A percentile compares a stretch with the other conserved stretches of the same genome.
Conservation (phyloP, 202 grass and related monocot genomes). For the Setaria italica region DNA sequence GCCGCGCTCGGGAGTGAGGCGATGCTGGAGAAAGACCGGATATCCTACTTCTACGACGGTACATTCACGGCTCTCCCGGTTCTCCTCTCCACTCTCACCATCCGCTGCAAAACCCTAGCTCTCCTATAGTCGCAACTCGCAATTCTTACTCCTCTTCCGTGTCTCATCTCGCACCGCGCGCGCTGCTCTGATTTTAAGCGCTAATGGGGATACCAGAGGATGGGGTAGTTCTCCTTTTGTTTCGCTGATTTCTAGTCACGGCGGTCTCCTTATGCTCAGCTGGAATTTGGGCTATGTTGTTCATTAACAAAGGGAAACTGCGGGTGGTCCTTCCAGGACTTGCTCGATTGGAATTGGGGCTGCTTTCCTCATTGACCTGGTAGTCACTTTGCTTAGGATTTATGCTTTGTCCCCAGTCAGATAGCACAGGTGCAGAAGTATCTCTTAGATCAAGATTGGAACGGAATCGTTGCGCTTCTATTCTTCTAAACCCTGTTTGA, state of each 20-base stretch:
- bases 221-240: background rate
- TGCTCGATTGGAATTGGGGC: conserved; percentile 1
- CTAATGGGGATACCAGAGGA: background rate
- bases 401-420: background rate
- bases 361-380: conserved; percentile 6
- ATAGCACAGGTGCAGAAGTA: background rate
- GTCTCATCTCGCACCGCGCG: background rate
- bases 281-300: background rate
- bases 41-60: conserved; percentile 99
- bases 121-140: background rate
- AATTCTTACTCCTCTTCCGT: background rate
- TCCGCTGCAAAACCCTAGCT: conserved; percentile 16
- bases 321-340: background rate
- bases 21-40: conserved; percentile 88
- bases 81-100: background rate
- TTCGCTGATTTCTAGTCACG: conserved; percentile 25
- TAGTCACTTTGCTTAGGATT: conserved; percentile 15
- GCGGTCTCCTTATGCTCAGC: background rate
- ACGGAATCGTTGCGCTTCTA: background rate
- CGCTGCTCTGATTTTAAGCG: background rate
- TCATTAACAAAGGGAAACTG: background rate
- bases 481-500: background rate
- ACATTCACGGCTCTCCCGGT: conserved; percentile 27
- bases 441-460: conserved; percentile 2
- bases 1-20: background rate